Evolutionary conservation across 495 filamentous ascomycete genomes (phyloP), one percentile per base, ranked within the genome.

Genomic region (Platismatia glauca): DNA sequence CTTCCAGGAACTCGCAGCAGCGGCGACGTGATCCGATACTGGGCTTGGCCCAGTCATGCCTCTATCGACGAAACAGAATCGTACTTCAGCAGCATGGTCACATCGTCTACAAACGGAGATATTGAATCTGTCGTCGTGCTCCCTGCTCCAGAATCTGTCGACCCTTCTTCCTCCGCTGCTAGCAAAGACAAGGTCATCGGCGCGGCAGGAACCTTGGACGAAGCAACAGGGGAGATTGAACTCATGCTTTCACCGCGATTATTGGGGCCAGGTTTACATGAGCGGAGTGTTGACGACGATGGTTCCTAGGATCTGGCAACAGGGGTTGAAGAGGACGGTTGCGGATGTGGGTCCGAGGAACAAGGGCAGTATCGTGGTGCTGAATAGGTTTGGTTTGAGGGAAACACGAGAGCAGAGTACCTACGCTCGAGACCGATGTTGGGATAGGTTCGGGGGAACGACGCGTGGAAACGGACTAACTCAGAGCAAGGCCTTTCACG

Each of bases 1-100:
- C 13, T 63, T 67, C 3, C 58, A 62, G n/a, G 59, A 38, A 15
- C 33, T 62, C 9, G 66, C 52, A 59, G 29, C 22, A 50, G 61
- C 22, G 27, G 41, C n/a, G 64, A 65, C 3, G 66, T 67, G 3
- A 67, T 64, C 61, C 48, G 38, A 55, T 67, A 64, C 34, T 67
- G 66, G 62, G 64, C 66, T 7, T 59, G 43, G 22, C 60, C 62
- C 15, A 55, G 58, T 24, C 53, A 64, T n/a, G 62, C 63, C 4
- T 20, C 60, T 22, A 41, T 65, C 27, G 9, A 20, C 6, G 39
- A 67, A 41, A 67, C 78, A 67, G 84, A 94, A 22, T 91, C 75
- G 46, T 85, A 79, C 59, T 74, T 82, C 89, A 88, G 92, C 59
- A 93, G 67, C 71, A 92, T 89, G 73, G 81, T 90, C 33, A 82